Conservation (phyloP, 78 protist species). For the Isochrysis galbana region DNA sequence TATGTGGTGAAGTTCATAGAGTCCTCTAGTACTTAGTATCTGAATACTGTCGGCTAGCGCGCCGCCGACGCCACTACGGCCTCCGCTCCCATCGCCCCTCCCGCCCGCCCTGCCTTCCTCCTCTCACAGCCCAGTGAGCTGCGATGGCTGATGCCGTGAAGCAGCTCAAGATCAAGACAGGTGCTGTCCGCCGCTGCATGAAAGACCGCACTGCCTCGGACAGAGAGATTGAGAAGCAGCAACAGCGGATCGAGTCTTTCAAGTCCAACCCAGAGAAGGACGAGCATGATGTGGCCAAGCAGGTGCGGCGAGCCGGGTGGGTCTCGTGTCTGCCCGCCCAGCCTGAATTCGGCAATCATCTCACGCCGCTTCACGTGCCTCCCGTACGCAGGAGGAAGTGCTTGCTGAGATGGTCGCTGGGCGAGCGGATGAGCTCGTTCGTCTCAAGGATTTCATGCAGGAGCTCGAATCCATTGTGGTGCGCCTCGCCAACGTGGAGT, state of each 20-base stretch:
- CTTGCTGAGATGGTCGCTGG: not conserved
- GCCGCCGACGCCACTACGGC: no score
- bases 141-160: not conserved
- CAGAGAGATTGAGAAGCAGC: not conserved
- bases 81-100: no score
- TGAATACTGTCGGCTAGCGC: no score
- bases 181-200: not conserved
- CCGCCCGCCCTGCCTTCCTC: no score
- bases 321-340: not conserved
- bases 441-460: not conserved
- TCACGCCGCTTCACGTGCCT: not conserved
- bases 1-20: no score
- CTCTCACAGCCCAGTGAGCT: no score
- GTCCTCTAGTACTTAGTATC: no score
- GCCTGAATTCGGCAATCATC: no score
- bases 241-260: not conserved
- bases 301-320: not conserved
- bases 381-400: not conserved
- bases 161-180: not conserved
- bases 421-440: not conserved
- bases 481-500: not conserved
- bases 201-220: not conserved
- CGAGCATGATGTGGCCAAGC: slow-evolving; percentile 4
- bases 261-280: not conserved
- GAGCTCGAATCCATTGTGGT: not conserved